phyloP scores from a whole-genome alignment of 1,284 basidiomycete genomes.

The Testicularia cyperi region DNA sequence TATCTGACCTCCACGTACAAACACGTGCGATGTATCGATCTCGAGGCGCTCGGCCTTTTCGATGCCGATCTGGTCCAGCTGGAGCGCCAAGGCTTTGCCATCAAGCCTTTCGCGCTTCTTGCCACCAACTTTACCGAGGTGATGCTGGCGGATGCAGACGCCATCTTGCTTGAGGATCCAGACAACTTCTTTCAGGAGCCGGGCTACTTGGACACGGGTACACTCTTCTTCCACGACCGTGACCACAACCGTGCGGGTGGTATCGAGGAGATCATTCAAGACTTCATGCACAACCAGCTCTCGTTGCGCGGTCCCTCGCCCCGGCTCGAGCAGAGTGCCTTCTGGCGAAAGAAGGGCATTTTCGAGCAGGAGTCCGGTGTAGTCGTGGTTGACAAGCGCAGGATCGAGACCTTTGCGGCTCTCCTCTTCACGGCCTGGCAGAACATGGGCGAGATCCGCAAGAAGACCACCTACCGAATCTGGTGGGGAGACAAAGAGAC shows the following conservation, averaged over 20 bases:
- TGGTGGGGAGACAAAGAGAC: constrained; percentile 41
- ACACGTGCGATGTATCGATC: constrained; percentile 33
- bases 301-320: constrained; percentile 24
- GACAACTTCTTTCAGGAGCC: constrained; percentile 33
- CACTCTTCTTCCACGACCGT: constrained; percentile 43
- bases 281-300: constrained; percentile 38
- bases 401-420: constrained; percentile 32
- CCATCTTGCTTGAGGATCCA: constrained; percentile 32
- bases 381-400: constrained; percentile 38
- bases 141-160: constrained; percentile 41
- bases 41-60: constrained; percentile 29
- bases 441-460: constrained; percentile 37
- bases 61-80: constrained; percentile 32
- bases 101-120: constrained; percentile 37
- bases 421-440: constrained; percentile 41
- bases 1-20: constrained; percentile 24
- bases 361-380: constrained; percentile 42
- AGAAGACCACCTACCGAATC: constrained; percentile 37
- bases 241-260: constrained; percentile 32
- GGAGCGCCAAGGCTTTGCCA: constrained; percentile 37
- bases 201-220: constrained; percentile 39
- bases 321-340: constrained; percentile 20
- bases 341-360: constrained; percentile 40
- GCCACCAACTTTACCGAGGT: constrained; percentile 44
- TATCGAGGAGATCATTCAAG: constrained; percentile 22